Conservation (phyloP, 73 alveolate species). For the Breviolum minutum region DNA sequence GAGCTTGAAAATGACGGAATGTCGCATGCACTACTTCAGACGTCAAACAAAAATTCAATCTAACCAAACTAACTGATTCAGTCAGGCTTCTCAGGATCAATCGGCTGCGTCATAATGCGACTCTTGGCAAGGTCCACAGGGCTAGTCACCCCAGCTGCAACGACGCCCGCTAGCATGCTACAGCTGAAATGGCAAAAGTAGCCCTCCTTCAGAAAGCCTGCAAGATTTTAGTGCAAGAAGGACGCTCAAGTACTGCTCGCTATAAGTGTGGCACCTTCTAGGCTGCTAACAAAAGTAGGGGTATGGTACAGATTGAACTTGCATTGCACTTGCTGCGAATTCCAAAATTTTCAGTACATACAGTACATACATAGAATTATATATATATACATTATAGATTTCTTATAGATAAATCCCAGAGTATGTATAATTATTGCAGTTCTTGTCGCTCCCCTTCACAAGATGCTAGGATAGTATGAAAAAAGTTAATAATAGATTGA, state of each 20-base stretch:
- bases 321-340: background rate
- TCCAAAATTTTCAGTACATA: too few species aligned
- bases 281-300: background rate
- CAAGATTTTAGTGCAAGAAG: background rate
- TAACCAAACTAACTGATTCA: background rate
- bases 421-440: too few species aligned
- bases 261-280: too few species aligned
- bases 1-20: too few species aligned
- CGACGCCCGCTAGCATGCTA: conserved; percentile 87
- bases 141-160: conserved; percentile 80
- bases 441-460: too few species aligned
- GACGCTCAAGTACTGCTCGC: background rate
- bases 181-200: conserved; percentile 68
- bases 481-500: too few species aligned
- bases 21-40: background rate
- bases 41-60: background rate
- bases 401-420: too few species aligned
- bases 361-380: too few species aligned
- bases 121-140: conserved; percentile 84
- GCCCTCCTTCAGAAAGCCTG: conserved; percentile 31
- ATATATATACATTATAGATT: too few species aligned
- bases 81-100: conserved; percentile 11
- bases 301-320: background rate
- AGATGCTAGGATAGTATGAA: too few species aligned
- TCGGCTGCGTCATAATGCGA: conserved; percentile 82